Conservation (phyloP, 2,329 filamentous ascomycete genomes). For the Diaporthe longicolla region DNA sequence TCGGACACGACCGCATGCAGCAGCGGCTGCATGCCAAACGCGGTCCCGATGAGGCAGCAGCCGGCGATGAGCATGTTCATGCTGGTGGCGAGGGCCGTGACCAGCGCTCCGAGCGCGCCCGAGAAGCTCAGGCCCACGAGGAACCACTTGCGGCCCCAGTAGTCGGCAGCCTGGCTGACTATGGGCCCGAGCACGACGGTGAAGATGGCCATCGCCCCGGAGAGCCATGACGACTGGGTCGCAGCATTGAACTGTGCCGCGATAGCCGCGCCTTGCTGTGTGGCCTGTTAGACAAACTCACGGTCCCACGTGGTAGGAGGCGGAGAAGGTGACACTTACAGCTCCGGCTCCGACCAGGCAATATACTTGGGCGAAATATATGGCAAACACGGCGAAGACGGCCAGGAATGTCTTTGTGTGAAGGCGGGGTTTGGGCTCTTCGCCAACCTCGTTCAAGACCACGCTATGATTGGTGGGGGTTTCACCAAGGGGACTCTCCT, state of each 20-base stretch:
- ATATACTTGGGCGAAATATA: slow-evolving; percentile 55
- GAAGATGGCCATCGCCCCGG: slow-evolving; percentile 53
- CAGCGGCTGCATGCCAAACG: slow-evolving; percentile 56
- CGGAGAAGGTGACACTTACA: slow-evolving; percentile 45
- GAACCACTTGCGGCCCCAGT: slow-evolving; percentile 59
- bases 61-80: slow-evolving; percentile 56
- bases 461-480: not conserved
- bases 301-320: not conserved
- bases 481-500: not conserved
- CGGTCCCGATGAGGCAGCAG: slow-evolving; percentile 53
- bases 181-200: slow-evolving; percentile 54
- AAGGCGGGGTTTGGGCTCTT: slow-evolving; percentile 47
- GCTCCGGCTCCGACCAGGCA: slow-evolving; percentile 54
- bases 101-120: slow-evolving; percentile 53
- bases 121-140: slow-evolving; percentile 53
- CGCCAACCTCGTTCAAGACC: slow-evolving; percentile 3
- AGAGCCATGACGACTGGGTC: slow-evolving; percentile 52
- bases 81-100: slow-evolving; percentile 53
- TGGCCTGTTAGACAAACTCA: not conserved
- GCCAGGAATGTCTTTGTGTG: slow-evolving; percentile 53
- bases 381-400: slow-evolving; percentile 53
- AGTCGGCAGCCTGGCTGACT: slow-evolving; percentile 57
- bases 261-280: slow-evolving; percentile 53
- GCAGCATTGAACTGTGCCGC: slow-evolving; percentile 47
- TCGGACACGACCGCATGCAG: slow-evolving; percentile 57